Base-by-base conservation (phyloP, 345 rosid genomes). In the Hirschfeldia incana region DNA sequence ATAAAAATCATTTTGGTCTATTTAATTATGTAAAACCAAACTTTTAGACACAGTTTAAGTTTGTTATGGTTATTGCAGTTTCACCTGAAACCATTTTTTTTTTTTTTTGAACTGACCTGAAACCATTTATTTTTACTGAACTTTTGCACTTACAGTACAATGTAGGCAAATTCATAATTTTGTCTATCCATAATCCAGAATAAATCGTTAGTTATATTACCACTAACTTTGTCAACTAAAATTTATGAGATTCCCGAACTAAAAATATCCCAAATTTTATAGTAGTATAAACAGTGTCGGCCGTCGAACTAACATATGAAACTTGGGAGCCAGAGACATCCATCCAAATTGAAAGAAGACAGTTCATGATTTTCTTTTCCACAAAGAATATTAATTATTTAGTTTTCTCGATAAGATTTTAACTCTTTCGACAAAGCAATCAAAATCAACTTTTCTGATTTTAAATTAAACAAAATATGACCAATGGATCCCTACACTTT, bases 401-500 rank as follows among this genome's bases (percentile, higher is more conserved):
- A 69, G 46, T 28, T 7, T 1, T 34, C 2, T 69, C 60, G 79
- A 80, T 74, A 80, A 80, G 83, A 74, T 74, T 70, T 70, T 70
- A 80, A 75, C 73, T 80, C 76, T 70, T 70, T 70, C 57, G 58
- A 80, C 71, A 75, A 80, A 75, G 76, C 80, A 70, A 80, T 75
- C 69, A 80, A 75, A 75, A 70, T 80, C 73, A 69, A 42, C 76
- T 75, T 80, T 80, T 70, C 42, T 10, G 67, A 69, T 53, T 30
- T 13, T 8, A 59, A 10, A 30, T 30, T 21, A 49, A 44, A 44
- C 33, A 74, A 53, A 67, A 32, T 64, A 39, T 21, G 44, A 36
- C 79, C 72, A 75, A 80, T 75, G 72, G 79, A 70, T 69, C 75
- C 75, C 79, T 70, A 80, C 83, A 76, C 80, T 80, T 80, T 80